Conservation (phyloP, 2,329 filamentous ascomycete genomes). For the Stenocarpella maydis region DNA sequence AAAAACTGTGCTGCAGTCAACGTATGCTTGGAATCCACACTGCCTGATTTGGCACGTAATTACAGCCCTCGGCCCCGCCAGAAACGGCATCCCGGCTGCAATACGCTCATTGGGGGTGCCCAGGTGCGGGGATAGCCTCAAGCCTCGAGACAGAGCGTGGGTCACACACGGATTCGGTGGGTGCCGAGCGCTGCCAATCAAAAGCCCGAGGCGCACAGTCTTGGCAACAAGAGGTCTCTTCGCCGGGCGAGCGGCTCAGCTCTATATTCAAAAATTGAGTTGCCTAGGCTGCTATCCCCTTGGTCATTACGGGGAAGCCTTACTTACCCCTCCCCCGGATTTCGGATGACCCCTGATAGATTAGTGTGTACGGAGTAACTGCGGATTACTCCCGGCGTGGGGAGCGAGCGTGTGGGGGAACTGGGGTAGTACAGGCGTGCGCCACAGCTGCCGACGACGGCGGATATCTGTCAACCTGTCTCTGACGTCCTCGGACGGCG, state of each 20-base stretch:
- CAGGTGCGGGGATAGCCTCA: conserved; percentile 12
- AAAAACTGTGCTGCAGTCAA: too few species aligned
- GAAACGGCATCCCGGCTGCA: not conserved
- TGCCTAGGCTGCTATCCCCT: not conserved
- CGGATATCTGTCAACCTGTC: conserved; percentile 30
- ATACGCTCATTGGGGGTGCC: not conserved
- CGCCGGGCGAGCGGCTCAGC: conserved; percentile 5
- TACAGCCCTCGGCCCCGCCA: conserved; percentile 16
- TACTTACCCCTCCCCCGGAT: conserved; percentile 26
- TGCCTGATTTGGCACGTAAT: too few species aligned
- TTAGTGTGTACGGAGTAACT: too few species aligned
- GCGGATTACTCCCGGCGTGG: conserved; percentile 5
- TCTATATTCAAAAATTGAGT: too few species aligned
- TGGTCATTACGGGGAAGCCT: not conserved
- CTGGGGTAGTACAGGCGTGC: not conserved
- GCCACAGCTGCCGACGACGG: not conserved
- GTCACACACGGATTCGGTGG: too few species aligned
- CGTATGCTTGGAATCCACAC: too few species aligned
- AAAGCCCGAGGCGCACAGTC: not conserved
- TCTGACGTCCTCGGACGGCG: not conserved
- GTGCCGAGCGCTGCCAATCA: too few species aligned
- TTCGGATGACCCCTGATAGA: conserved; percentile 20
- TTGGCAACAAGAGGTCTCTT: not conserved
- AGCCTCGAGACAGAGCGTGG: not conserved
- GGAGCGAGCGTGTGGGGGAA: conserved; percentile 15